Base-by-base conservation (phyloP, 345 rosid genomes). In the Clarkia xantiana region DNA sequence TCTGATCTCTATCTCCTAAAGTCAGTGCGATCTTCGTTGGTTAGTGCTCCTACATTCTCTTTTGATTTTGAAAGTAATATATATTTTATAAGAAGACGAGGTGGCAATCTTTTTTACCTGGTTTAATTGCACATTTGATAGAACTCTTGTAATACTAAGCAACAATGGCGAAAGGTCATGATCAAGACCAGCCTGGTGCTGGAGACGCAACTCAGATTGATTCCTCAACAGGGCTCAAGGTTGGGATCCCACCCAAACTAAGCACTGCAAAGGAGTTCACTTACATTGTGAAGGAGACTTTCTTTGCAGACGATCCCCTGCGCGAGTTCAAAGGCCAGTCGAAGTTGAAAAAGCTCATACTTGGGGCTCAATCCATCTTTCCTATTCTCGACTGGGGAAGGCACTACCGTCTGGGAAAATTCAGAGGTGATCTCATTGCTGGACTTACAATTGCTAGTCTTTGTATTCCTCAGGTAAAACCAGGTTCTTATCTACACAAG, bases 401-500 rank as follows among this genome's bases (percentile, higher is more conserved):
- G 23, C 13, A n/a, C 23, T 17, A 45, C 49, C 9, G 49, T 11
- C 49, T 45, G 23, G 20, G 49, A 18, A 45, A 16, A 45, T 45
- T 45, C 49, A 45, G 14, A 45, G 49, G 49, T 13, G 49, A 45
- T 11, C 20, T 45, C 18, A 17, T 45, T 45, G 49, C 49, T 1
- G 22, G 49, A 16, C 49, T 45, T 12, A 18, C 36, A 7, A 29
- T 29, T 29, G 36, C 36, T 10, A 29, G 36, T 29, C 36, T 29
- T 29, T 29, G 36, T 45, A 18, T 17, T 45, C 49, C 49, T 45
- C 49, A 45, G 49, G 22, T 44, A 44, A 44, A 22, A 22, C 25
- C 25, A 22, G 25, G 3, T 22, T 22, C 25, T 22, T 22, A 22
- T 5, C 5, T 5, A 5, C 25, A 22, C 25, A 22, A 22, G 2